phyloP scores from a whole-genome alignment of 331 rosid genomes.

The Saraca asoca region DNA sequence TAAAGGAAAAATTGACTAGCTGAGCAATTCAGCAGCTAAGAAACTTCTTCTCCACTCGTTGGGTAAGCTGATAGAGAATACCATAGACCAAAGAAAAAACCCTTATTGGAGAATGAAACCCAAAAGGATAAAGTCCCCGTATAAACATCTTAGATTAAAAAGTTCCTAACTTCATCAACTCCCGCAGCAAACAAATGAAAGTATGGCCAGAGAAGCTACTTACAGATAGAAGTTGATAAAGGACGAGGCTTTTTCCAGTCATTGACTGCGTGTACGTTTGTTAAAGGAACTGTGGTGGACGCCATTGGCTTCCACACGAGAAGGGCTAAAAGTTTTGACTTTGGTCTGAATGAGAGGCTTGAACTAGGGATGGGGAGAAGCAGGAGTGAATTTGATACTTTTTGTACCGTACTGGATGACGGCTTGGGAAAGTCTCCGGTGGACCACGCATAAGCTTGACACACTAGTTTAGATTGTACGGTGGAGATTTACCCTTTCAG shows the following conservation, averaged over 20 bases:
- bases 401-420: no score
- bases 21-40: background rate
- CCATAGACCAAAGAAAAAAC: background rate
- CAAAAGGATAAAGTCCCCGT: background rate
- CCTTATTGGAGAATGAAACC: background rate
- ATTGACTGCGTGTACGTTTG: constrained; percentile 45
- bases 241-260: constrained; percentile 38
- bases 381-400: background rate
- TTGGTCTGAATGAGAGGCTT: background rate
- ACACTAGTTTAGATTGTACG: no score
- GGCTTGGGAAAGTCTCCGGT: no score
- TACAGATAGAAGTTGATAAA: constrained; percentile 41
- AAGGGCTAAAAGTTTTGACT: background rate
- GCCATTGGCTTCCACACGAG: constrained; percentile 50
- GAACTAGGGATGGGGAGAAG: background rate
- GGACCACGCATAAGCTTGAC: no score
- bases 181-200: constrained; percentile 32
- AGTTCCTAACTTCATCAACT: background rate
- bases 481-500: background rate
- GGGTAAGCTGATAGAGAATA: background rate
- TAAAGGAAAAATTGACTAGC: background rate
- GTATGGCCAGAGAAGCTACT: constrained; percentile 31
- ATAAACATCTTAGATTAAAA: background rate
- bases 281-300: constrained; percentile 50
- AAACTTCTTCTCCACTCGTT: background rate